A percentile compares a stretch with the other conserved stretches of the same genome.
phyloP scores from a whole-genome alignment of 768 basidiomycete genomes.

The Termitomyces sp. region DNA sequence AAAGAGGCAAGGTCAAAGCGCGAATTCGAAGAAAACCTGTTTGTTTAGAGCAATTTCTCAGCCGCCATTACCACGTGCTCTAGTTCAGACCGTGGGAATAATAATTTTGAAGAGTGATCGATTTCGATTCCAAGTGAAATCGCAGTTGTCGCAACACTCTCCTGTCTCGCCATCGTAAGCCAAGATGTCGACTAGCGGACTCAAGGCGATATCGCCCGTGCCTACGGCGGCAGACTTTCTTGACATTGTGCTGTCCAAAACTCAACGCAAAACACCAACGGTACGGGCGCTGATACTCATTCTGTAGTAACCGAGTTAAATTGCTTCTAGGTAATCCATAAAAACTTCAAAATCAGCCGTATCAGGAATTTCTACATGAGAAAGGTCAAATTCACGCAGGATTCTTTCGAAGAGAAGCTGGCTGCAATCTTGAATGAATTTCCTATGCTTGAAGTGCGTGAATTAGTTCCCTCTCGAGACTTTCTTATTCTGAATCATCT shows the following conservation, averaged over 20 bases:
- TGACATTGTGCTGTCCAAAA: slow-evolving; percentile 90
- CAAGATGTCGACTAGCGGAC: slow-evolving; percentile 76
- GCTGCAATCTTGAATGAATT: slow-evolving; percentile 92
- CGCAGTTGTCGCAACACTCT: not conserved
- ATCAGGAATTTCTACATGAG: slow-evolving; percentile 99
- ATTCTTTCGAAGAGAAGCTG: slow-evolving; percentile 94
- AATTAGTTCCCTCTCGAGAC: not conserved
- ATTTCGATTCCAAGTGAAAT: slow-evolving; percentile 4
- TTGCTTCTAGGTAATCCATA: slow-evolving; percentile 80
- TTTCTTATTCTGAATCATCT: not conserved
- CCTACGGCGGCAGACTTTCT: slow-evolving; percentile 93
- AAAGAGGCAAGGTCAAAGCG: too few relatives aligned
- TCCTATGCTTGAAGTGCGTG: slow-evolving; percentile 90
- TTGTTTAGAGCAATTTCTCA: too few relatives aligned
- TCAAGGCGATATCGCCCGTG: slow-evolving; percentile 98
- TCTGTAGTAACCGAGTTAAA: not conserved
- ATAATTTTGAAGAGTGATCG: slow-evolving; percentile 12
- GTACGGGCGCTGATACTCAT: slow-evolving; percentile 32
- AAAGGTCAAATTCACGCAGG: slow-evolving; percentile 99
- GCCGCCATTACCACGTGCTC: not conserved
- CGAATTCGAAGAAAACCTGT: too few relatives aligned
- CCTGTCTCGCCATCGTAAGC: slow-evolving; percentile 1
- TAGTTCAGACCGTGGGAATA: slow-evolving; percentile 5
- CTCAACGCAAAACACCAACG: slow-evolving; percentile 96
- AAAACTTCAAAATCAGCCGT: slow-evolving; percentile 99